Evolutionary conservation across 768 basidiomycete species (phyloP).

Genomic region (Brasilioporus rufonigricans): DNA sequence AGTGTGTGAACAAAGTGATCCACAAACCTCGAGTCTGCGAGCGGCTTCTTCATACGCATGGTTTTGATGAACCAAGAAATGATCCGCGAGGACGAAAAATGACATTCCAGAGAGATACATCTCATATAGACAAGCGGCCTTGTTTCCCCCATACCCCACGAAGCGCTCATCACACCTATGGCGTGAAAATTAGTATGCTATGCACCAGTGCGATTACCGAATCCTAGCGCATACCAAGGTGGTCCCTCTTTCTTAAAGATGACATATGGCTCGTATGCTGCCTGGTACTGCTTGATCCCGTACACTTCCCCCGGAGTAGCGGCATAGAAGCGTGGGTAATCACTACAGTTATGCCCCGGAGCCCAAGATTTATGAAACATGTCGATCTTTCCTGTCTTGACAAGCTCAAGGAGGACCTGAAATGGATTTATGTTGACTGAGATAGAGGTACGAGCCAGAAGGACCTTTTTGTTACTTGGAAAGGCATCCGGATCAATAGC

Average conservation of each 20-base stretch:
- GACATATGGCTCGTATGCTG: slow-evolving; percentile 87
- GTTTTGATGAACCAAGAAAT: slow-evolving; percentile 87
- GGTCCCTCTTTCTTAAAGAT: slow-evolving; percentile 75
- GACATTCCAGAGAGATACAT: slow-evolving; percentile 86
- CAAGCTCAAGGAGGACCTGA: slow-evolving; percentile 58
- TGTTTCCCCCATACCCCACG: slow-evolving; percentile 89
- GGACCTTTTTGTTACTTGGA: slow-evolving; percentile 67
- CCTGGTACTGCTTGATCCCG: slow-evolving; percentile 71
- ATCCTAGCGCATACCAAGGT: slow-evolving; percentile 54
- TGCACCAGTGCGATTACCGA: neutral
- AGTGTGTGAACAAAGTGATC: neutral
- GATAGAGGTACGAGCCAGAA: neutral
- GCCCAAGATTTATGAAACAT: slow-evolving; percentile 82
- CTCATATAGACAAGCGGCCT: slow-evolving; percentile 89
- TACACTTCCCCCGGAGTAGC: slow-evolving; percentile 68
- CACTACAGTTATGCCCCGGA: slow-evolving; percentile 77
- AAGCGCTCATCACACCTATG: slow-evolving; percentile 88
- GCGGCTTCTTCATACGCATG: slow-evolving; percentile 78
- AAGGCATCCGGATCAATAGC: slow-evolving; percentile 58
- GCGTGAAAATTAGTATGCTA: neutral
- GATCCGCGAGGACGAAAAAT: slow-evolving; percentile 81
- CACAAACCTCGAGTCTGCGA: slow-evolving; percentile 64
- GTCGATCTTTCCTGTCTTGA: slow-evolving; percentile 51
- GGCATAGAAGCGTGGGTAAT: slow-evolving; percentile 67
- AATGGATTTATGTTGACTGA: neutral